Conservation (phyloP, 306 rosid species). For the Lathyrus oleraceus region DNA sequence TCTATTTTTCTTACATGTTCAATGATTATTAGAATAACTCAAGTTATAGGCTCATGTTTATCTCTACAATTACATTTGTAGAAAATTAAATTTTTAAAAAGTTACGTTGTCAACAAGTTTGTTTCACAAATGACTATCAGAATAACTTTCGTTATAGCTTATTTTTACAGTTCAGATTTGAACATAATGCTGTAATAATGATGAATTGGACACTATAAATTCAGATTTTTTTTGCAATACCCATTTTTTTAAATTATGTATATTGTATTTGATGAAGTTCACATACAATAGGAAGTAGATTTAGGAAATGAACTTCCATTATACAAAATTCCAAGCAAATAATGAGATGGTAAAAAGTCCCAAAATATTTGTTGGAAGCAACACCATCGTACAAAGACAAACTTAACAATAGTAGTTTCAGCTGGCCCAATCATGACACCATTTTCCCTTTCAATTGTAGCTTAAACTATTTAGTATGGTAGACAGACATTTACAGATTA, state of each 20-base stretch:
- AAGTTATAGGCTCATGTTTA: too few species aligned
- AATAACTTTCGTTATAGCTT: neutral
- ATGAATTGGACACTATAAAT: neutral
- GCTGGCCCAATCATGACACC: conserved; percentile 16
- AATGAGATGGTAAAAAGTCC: conserved; percentile 13
- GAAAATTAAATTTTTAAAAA: too few species aligned
- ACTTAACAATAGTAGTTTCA: conserved; percentile 18
- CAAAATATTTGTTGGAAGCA: conserved; percentile 29
- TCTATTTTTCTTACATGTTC: neutral
- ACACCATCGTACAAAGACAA: neutral
- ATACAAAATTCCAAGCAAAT: conserved; percentile 27
- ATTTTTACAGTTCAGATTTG: neutral
- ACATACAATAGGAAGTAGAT: neutral
- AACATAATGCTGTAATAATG: neutral
- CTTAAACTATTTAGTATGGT: conserved; percentile 22
- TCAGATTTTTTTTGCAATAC: neutral
- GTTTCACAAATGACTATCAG: neutral
- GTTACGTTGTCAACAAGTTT: too few species aligned
- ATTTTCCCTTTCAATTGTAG: conserved; percentile 22
- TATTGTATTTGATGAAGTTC: neutral
- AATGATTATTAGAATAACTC: neutral
- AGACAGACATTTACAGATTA: conserved; percentile 34
- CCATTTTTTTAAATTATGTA: neutral
- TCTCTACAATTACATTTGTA: too few species aligned
- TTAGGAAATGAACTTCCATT: conserved; percentile 29